Percentiles rank a stretch among this genome's conserved stretches.
These are phyloP conservation scores for Aspergillus sparsus DNA, from an alignment of 495 filamentous ascomycete species.

Conservation along the genomic window DNA sequence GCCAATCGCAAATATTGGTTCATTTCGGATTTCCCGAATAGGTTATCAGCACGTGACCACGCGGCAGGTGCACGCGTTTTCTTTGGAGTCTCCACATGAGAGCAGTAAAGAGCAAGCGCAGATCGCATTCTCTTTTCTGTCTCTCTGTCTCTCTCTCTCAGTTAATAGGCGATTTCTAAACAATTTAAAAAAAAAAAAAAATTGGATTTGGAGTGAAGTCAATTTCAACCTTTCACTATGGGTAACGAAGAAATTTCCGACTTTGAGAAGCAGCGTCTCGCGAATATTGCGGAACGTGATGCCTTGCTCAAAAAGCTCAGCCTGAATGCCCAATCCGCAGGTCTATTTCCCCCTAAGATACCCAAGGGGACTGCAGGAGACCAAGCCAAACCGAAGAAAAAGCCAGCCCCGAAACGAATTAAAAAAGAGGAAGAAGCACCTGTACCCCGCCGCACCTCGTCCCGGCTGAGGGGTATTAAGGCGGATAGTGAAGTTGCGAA, in stretches of 20 bases:
- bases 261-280: constrained; percentile 68
- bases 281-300: constrained; percentile 74
- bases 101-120: background rate
- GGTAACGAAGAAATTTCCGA: constrained; percentile 53
- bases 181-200: too few species aligned
- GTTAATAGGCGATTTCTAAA: background rate
- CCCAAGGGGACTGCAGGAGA: constrained; percentile 30
- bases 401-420: constrained; percentile 46
- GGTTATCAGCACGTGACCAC: constrained; percentile 20
- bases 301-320: constrained; percentile 62
- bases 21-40: background rate
- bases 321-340: constrained; percentile 54
- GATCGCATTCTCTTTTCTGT: constrained; percentile 1
- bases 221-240: constrained; percentile 15
- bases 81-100: constrained; percentile 4
- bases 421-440: constrained; percentile 49
- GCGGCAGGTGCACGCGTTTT: constrained; percentile 21
- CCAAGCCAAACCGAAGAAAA: constrained; percentile 49
- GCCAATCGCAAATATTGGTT: background rate
- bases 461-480: constrained; percentile 63
- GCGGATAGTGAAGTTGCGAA: constrained; percentile 75
- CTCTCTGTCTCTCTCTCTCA: background rate
- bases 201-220: too few species aligned
- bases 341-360: constrained; percentile 48
- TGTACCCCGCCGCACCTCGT: constrained; percentile 63